Base-by-base conservation (phyloP, 345 rosid species). In the Salix koriyanagi region DNA sequence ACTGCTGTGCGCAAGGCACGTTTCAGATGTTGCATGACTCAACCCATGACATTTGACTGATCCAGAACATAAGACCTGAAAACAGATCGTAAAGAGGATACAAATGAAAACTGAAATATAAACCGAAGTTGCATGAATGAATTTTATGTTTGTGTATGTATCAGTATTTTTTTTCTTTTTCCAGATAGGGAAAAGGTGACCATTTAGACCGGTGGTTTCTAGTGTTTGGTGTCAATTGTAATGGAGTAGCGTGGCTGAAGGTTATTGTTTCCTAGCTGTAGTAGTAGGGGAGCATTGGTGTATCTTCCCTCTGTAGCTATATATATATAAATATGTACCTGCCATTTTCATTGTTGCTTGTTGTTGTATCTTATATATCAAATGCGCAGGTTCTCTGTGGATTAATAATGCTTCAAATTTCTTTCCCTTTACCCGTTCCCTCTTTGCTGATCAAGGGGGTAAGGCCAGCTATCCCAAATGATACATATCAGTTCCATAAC, bases 1-100 rank as follows among this genome's bases (percentile, higher is more conserved):
- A 80, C 76, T 13, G 76, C 65, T 7, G 83, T 80, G 19, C 80
- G 83, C 26, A 80, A 80, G 70, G 83, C 83, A 11, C 83, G 83
- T 2, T 80, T 80, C 77, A 76, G 83, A 66, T 80, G 83, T 48
- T 80, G 83, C 83, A 72, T 80, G 67, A 62, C 75, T 61, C 65
- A 42, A 62, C 83, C 83, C 5, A 80, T 76, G 83, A 80, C 83
- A 8, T 18, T 75, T 46, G 83, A 80, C 73, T 80, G 76, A 79
- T 42, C 10, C 62, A 58, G 62, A 58, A 58, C 28, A 58, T 23
- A n/a, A 0, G 62, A 58, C 62, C 28, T 4, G 23, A 58, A n/a
- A 58, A 9, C 62, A 58, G 62, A 58, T 58, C 28, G 62, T n/a
- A 58, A 58, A 58, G 62, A n/a, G 62, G 28, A 58, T 58, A 58